Base-by-base conservation (phyloP, 495 filamentous ascomycete genomes). In the Lindgomyces ingoldianus region DNA sequence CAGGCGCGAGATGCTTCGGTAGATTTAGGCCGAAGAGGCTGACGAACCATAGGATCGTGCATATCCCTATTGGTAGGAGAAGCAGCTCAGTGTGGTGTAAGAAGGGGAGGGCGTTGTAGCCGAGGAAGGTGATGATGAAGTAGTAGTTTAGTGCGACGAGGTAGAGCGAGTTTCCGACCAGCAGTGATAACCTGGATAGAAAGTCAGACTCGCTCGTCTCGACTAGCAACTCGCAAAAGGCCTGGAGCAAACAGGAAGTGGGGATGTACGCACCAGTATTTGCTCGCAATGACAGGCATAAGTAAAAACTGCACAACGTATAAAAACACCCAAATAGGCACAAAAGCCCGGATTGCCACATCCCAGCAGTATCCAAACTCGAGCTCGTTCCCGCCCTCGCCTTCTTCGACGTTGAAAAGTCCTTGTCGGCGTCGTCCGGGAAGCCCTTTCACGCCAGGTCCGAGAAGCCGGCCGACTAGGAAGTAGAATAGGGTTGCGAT, bases 331-430 rank as follows among this genome's bases (percentile, higher is more conserved):
- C 88, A 90, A 39, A 91, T 78, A 1, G 88, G 88, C 70, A 91
- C 88, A 75, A 89, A 91, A 1, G 87, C 87, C 33, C 88, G 81
- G 57, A 89, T 89, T 4, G 87, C 83, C 33, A 89, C 86, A 76
- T 91, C 88, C 74, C 90, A 90, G 72, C 88, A 90, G 72, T 91
- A 91, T 70, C 89, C 89, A 78, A 90, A 91, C 68, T 90, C 88
- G 67, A 91, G 69, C 49, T 87, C 85, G 62, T 80, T 81, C 57
- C 45, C 64, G 26, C 79, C 83, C 60, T 63, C 68, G n/a, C 80
- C 83, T 1, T 78, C 78, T 59, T 82, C 79, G 18, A 77, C 76
- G 59, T 62, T 48, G 33, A 88, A 89, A 6, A 87, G 70, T 12
- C 86, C 85, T 68, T 82, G 81, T 68, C 76, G 73, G 78, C 79